These are phyloP conservation scores for Phytophthora cryptogea DNA, from an alignment of 352 stramenopile genomes.

Conservation along the genomic window DNA sequence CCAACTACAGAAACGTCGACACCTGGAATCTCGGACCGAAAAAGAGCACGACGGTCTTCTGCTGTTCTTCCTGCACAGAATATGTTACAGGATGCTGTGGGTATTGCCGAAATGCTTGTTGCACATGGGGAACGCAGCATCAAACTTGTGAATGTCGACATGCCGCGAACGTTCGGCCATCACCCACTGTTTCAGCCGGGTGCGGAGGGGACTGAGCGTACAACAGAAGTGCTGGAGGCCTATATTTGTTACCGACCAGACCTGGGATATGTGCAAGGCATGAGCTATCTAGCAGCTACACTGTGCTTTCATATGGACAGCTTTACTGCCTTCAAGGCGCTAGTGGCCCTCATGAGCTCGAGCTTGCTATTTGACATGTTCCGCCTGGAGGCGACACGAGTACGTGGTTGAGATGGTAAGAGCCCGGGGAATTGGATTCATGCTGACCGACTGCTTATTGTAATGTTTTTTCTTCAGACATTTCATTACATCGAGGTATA, in stretches of 20 bases:
- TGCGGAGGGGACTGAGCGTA: slow-evolving; percentile 70
- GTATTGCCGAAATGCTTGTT: slow-evolving; percentile 83
- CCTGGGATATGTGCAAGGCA: slow-evolving; percentile 86
- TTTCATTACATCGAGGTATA: slow-evolving; percentile 85
- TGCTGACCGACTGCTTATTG: slow-evolving; percentile 10
- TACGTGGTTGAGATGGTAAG: slow-evolving; percentile 32
- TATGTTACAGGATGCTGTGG: slow-evolving; percentile 71
- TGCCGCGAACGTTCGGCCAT: slow-evolving; percentile 85
- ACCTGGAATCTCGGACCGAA: slow-evolving; percentile 18
- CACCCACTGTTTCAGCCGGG: slow-evolving; percentile 80
- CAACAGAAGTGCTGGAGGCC: slow-evolving; percentile 80
- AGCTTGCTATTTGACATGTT: slow-evolving; percentile 91
- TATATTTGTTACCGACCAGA: slow-evolving; percentile 89
- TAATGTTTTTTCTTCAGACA: slow-evolving; percentile 47
- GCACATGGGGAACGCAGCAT: slow-evolving; percentile 82
- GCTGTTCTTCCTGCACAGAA: slow-evolving; percentile 39
- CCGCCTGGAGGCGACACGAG: slow-evolving; percentile 74
- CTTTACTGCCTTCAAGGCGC: slow-evolving; percentile 85
- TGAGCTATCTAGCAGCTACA: slow-evolving; percentile 86
- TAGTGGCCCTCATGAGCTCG: slow-evolving; percentile 83
- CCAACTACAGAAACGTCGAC: not conserved
- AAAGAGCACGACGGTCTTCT: slow-evolving; percentile 35
- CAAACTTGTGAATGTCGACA: slow-evolving; percentile 81
- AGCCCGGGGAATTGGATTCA: not conserved
- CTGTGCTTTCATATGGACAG: slow-evolving; percentile 90